Conservation (phyloP, 768 basidiomycete genomes). For the Lepiota brunneoincarnata region DNA sequence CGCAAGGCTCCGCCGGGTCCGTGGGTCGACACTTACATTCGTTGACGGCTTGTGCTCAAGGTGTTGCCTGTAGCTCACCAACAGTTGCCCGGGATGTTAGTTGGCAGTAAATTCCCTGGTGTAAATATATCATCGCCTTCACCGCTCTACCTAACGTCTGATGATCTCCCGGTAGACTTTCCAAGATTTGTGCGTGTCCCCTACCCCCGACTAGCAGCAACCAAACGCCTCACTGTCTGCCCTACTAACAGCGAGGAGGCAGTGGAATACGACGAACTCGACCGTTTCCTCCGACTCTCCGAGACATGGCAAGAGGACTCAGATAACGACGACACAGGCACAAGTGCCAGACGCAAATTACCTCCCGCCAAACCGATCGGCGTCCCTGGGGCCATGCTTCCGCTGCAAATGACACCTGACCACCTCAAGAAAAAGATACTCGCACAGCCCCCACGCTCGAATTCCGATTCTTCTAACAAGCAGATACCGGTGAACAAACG, state of each 20-base stretch:
- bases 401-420: slow-evolving; percentile 79
- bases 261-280: slow-evolving; percentile 75
- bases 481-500: slow-evolving; percentile 52
- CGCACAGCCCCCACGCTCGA: slow-evolving; percentile 42
- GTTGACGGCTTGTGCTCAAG: background rate
- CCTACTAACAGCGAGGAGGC: slow-evolving; percentile 66
- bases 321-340: slow-evolving; percentile 3
- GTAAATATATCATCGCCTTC: slow-evolving; percentile 41
- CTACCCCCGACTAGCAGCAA: slow-evolving; percentile 7
- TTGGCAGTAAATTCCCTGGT: slow-evolving; percentile 74
- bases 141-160: background rate
- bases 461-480: slow-evolving; percentile 26
- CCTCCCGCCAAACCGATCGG: slow-evolving; percentile 64
- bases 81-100: slow-evolving; percentile 79
- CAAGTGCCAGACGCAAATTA: slow-evolving; percentile 29
- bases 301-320: slow-evolving; percentile 74
- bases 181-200: slow-evolving; percentile 60
- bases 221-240: slow-evolving; percentile 1
- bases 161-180: slow-evolving; percentile 47
- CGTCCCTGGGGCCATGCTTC: slow-evolving; percentile 75
- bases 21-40: slow-evolving; percentile 11
- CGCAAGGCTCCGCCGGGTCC: slow-evolving; percentile 72
- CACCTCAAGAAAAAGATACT: slow-evolving; percentile 59
- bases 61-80: slow-evolving; percentile 58
- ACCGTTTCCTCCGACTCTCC: slow-evolving; percentile 66